These are phyloP conservation scores for Trichaptum fuscoviolaceum DNA, from an alignment of 768 basidiomycete genomes.

Conservation along the genomic window DNA sequence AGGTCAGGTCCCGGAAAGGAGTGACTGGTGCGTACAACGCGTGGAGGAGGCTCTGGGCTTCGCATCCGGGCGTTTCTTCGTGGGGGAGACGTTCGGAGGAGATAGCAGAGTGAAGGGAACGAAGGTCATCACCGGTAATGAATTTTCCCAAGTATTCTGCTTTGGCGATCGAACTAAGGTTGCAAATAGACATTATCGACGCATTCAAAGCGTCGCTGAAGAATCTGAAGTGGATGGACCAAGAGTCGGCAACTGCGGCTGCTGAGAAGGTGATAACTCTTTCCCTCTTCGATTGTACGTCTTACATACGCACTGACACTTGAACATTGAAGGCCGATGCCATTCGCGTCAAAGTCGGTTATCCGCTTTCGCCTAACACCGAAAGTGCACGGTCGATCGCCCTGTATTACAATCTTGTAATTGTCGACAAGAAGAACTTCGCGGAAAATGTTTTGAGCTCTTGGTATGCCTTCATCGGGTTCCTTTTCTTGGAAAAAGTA, in stretches of 20 bases:
- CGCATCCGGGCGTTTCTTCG: constrained; percentile 85
- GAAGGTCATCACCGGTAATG: constrained; percentile 70
- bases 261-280: constrained; percentile 61
- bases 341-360: constrained; percentile 90
- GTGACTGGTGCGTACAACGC: constrained; percentile 72
- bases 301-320: constrained; percentile 8
- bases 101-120: constrained; percentile 78
- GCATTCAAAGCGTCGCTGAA: constrained; percentile 77
- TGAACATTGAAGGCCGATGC: constrained; percentile 53
- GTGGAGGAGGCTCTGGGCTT: constrained; percentile 81
- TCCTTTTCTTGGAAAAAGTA: background rate
- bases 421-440: constrained; percentile 63
- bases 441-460: constrained; percentile 79
- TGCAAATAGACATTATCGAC: constrained; percentile 58
- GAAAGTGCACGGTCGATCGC: constrained; percentile 60
- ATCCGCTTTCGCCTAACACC: constrained; percentile 83
- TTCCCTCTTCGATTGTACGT: background rate
- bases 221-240: constrained; percentile 88
- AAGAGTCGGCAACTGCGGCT: constrained; percentile 72
- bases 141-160: background rate
- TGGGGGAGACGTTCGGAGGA: constrained; percentile 74
- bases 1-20: constrained; percentile 77
- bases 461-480: constrained; percentile 31
- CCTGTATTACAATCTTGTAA: constrained; percentile 67
- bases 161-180: background rate